Evolutionary conservation across 768 basidiomycete genomes (phyloP), one percentile per base, ranked within the genome.

Genomic region (Phanerochaete carnosa): DNA sequence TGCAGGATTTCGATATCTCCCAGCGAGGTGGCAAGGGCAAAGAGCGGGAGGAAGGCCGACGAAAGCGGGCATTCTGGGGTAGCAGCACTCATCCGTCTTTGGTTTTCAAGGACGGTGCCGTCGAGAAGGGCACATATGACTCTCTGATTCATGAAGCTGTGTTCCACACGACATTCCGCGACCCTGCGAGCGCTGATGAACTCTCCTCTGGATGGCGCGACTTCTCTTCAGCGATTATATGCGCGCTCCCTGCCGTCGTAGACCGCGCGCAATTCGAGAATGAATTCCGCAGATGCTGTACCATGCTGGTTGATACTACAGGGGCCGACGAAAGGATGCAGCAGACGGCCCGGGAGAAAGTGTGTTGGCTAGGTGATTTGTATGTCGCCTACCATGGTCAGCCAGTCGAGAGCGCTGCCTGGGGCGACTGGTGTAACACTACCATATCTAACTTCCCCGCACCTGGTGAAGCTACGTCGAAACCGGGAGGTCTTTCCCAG

Each of bases 141-240:
- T 91, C 94, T 0, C 79, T 95, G 6, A 74, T 88, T 0, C 93
- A 95, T 67, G 94, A 94, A 72, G 75, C 84, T 12, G 86, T 92
- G 13, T 94, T 94, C 69, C 87, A 82, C 13, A 92, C 91, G 0
- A 85, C 84, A 15, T 91, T 88, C 68, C 57, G 39, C 26, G 55
- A 58, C 43, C 28, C 55, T 32, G 61, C 46, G 13, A 39, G n/a
- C 11, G 32, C 35, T 25, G 50, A 52, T 32, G 25, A 26, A 19
- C 29, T 23, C 33, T 23, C n/a, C 53, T 72, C 75, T 30, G 71
- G 72, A 19, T 91, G 88, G 89, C 80, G 79, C 67, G 80, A 82
- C 52, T 89, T 89, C 64, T 83, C 88, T 1, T 80, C 83, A 1
- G 77, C 85, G 2, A 69, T 90, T 35, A 63, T 91, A 3, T 79